Evolutionary conservation across 768 basidiomycete genomes (phyloP).

Genomic region (Saitozyma sp.): DNA sequence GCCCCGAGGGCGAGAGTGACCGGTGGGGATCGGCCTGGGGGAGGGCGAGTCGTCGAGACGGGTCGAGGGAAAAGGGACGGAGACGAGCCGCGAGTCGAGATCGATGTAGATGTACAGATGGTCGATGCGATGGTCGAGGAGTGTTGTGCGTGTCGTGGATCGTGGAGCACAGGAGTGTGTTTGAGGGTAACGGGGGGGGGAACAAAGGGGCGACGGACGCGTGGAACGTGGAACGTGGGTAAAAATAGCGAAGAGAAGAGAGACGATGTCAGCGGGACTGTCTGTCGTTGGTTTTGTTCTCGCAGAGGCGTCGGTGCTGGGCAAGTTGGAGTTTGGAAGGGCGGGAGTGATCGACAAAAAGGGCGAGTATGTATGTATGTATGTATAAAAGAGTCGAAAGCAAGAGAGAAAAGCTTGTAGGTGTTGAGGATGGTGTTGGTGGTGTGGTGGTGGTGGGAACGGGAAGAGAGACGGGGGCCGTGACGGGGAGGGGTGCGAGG

Average conservation of each 20-base stretch:
- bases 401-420: not conserved
- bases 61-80: not conserved
- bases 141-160: too few species aligned
- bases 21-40: not conserved
- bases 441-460: slow-evolving; percentile 1
- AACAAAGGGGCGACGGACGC: not conserved
- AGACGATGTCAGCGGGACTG: not conserved
- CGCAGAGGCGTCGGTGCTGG: not conserved
- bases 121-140: too few species aligned
- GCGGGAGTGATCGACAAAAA: too few species aligned
- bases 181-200: not conserved
- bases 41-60: not conserved
- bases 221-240: slow-evolving; percentile 2
- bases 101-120: slow-evolving; percentile 3
- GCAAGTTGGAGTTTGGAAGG: not conserved
- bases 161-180: too few species aligned
- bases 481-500: not conserved
- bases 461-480: slow-evolving; percentile 7
- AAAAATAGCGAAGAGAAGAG: slow-evolving; percentile 3
- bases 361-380: too few species aligned
- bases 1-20: not conserved
- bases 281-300: not conserved
- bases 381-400: slow-evolving; percentile 1
- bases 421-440: not conserved
- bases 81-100: not conserved